Conservation (phyloP, 2,329 filamentous ascomycete genomes). For the Laburnicola sp. region DNA sequence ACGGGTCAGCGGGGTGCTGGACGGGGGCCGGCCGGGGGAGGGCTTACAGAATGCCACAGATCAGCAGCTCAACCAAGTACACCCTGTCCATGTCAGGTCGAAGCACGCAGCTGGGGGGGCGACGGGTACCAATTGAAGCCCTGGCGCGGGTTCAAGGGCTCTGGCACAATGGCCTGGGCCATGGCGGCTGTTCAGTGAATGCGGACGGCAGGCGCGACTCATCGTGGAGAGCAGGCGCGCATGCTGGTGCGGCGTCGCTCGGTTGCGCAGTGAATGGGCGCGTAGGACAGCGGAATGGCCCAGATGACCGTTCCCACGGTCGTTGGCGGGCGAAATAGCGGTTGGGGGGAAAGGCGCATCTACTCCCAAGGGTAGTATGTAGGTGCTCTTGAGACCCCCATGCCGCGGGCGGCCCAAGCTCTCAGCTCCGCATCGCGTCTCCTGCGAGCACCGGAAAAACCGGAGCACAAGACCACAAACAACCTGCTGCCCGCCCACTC, state of each 20-base stretch:
- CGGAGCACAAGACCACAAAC: conserved; percentile 22
- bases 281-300: neutral
- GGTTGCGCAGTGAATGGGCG: conserved; percentile 10
- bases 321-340: neutral
- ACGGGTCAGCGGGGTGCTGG: conserved; percentile 11
- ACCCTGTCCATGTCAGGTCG: conserved; percentile 56
- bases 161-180: conserved; percentile 45
- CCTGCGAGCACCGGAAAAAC: conserved; percentile 13
- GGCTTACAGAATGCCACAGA: conserved; percentile 71
- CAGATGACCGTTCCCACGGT: neutral
- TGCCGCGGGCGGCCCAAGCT: conserved; percentile 26
- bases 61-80: conserved; percentile 77
- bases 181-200: conserved; percentile 30
- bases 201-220: conserved; percentile 21
- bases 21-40: conserved; percentile 15
- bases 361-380: neutral
- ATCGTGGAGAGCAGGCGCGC: conserved; percentile 35
- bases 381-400: neutral
- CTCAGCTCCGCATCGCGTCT: conserved; percentile 22
- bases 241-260: conserved; percentile 19
- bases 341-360: neutral
- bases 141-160: conserved; percentile 48
- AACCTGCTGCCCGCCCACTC: conserved; percentile 10
- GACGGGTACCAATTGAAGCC: conserved; percentile 52
- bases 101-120: neutral